Conservation (phyloP, 495 filamentous ascomycete species). For the Penicillium psychrofluorescens region DNA sequence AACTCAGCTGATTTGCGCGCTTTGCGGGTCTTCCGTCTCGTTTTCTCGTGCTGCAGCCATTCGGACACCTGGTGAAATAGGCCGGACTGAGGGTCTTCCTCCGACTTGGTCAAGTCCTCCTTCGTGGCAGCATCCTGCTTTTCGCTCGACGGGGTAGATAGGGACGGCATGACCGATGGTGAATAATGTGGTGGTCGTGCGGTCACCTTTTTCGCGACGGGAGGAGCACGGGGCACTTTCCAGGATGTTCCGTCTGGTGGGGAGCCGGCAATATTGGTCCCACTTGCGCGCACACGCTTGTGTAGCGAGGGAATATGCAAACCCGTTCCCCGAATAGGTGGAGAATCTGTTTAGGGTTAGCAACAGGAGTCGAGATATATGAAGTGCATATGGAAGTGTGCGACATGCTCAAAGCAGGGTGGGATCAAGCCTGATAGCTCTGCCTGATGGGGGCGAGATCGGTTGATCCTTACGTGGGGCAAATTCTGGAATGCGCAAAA, state of each 20-base stretch:
- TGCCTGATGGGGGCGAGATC: too few species aligned
- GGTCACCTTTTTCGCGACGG: conserved; percentile 17
- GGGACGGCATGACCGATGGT: conserved; percentile 18
- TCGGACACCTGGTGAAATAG: conserved; percentile 66
- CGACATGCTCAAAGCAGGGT: not conserved
- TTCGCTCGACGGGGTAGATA: conserved; percentile 22
- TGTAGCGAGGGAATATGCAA: conserved; percentile 19
- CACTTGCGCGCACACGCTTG: conserved; percentile 17
- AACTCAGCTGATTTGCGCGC: conserved; percentile 22
- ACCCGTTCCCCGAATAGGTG: conserved; percentile 22
- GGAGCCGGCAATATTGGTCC: conserved; percentile 11
- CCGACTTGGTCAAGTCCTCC: conserved; percentile 18
- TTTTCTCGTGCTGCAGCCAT: conserved; percentile 75
- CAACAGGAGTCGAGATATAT: conserved; percentile 4
- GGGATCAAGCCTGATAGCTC: too few species aligned
- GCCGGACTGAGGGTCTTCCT: conserved; percentile 27
- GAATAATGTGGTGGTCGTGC: conserved; percentile 19
- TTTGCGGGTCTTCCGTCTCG: conserved; percentile 49
- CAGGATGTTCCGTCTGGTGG: conserved; percentile 15
- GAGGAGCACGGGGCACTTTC: conserved; percentile 20
- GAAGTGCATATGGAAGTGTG: not conserved
- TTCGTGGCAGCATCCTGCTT: conserved; percentile 13
- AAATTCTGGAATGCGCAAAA: too few species aligned
- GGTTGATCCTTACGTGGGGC: too few species aligned
- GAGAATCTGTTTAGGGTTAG: conserved; percentile 20